Base-by-base conservation (phyloP, 2,329 filamentous ascomycete genomes). In the Hypoxylon sp. region DNA sequence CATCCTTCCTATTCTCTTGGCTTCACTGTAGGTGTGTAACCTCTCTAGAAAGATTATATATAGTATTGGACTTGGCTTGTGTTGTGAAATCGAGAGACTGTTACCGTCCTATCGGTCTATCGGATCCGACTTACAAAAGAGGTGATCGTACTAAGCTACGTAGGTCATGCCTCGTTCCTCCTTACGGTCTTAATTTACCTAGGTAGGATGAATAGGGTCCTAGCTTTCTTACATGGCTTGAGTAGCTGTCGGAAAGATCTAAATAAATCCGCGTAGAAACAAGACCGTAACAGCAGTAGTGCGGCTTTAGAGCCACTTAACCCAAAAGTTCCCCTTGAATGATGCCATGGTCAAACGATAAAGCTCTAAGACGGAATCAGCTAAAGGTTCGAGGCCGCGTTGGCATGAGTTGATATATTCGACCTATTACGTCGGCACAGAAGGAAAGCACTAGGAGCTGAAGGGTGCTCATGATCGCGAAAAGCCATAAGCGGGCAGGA, bases 1-100 rank as follows among this genome's bases (percentile, higher is more conserved):
- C 37, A 21, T 65, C 7, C 32, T 61, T 27, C 62, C 62, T 9
- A 58, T 58, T 16, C 52, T 55, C 8, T 37, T 57, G 19, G 54
- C 45, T 39, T 27, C 41, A n/a, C 39, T 27, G 30, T 57, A 41
- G 43, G 14, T 16, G 23, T 48, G 23, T 29, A 30, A n/a, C 27
- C 12, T 19, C 25, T 5, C 27, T 5, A 30, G 16, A 41, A 41
- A 11, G 8, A 14, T 21, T 19, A 19, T n/a, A 41, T 19, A 7
- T 19, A 21, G 16, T 41, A 41, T 21, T 21, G 16, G 5, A 37
- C 32, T 16, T 37, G 14, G 14, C 32, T 37, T 8, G 5, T 41
- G 37, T 41, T 19, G 16, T 41, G 16, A 41, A 11, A 16, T 19
- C 16, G 8, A 11, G n/a, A 41, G 8, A 11, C 11, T n/a, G 16